Conservation (phyloP, 2,329 filamentous ascomycete species). For the Hysterium pulicare region DNA sequence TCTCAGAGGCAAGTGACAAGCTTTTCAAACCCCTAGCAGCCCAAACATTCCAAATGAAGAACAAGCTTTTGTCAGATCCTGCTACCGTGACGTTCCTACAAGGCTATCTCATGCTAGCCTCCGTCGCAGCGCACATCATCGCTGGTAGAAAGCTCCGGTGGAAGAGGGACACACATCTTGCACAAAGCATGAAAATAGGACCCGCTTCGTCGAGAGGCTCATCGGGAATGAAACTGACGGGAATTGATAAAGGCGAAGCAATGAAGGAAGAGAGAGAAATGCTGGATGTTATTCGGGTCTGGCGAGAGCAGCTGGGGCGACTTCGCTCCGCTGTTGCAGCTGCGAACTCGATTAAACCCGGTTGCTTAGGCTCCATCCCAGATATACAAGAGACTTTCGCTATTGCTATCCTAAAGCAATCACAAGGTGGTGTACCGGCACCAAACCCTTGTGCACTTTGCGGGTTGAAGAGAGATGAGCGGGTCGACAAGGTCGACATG, state of each 20-base stretch:
- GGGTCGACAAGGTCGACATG: slow-evolving; percentile 70
- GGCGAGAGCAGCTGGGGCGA: slow-evolving; percentile 72
- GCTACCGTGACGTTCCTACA: slow-evolving; percentile 61
- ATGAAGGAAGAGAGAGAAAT: slow-evolving; percentile 81
- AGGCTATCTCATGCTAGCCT: slow-evolving; percentile 60
- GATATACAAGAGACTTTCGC: slow-evolving; percentile 68
- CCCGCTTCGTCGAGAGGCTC: slow-evolving; percentile 64
- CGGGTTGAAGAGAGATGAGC: slow-evolving; percentile 82
- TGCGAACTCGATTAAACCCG: slow-evolving; percentile 51
- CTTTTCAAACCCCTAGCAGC: slow-evolving; percentile 65
- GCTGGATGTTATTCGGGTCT: slow-evolving; percentile 69
- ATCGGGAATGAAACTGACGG: slow-evolving; percentile 87
- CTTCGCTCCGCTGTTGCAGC: slow-evolving; percentile 69
- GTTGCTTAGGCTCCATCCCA: slow-evolving; percentile 55
- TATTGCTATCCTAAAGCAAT: slow-evolving; percentile 59
- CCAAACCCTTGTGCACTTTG: slow-evolving; percentile 78
- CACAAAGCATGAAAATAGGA: slow-evolving; percentile 83
- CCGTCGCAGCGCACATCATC: slow-evolving; percentile 74
- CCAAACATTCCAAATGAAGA: slow-evolving; percentile 56
- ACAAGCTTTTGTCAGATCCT: slow-evolving; percentile 61
- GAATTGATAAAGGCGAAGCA: slow-evolving; percentile 79
- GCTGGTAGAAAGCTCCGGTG: slow-evolving; percentile 82
- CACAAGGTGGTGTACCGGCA: slow-evolving; percentile 68
- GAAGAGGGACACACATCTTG: slow-evolving; percentile 82
- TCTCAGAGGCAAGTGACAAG: slow-evolving; percentile 61